These are phyloP conservation scores for Lolium multiflorum DNA, from an alignment of 176 grass and related monocot genomes.

Conservation along the genomic window DNA sequence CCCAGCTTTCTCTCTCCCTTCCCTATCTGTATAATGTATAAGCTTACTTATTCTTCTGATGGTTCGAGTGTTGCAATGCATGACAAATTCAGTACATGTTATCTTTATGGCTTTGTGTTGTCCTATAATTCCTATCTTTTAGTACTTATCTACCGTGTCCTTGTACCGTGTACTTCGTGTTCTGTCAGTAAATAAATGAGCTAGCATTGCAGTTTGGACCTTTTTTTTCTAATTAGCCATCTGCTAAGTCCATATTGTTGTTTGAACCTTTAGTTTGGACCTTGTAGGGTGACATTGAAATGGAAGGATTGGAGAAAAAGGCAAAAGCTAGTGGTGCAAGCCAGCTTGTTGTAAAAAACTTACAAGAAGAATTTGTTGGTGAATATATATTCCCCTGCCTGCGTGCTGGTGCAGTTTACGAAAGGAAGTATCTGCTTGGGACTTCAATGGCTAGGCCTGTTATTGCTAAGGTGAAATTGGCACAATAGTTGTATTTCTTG, in stretches of 20 bases:
- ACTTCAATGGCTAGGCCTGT: slow-evolving; percentile 98
- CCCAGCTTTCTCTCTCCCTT: not conserved
- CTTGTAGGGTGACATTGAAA: slow-evolving; percentile 77
- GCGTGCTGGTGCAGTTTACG: slow-evolving; percentile 92
- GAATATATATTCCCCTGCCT: slow-evolving; percentile 95
- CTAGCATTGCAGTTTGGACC: not conserved
- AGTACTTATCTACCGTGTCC: not conserved
- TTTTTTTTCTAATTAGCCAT: slow-evolving; percentile 24
- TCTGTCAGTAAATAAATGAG: not conserved
- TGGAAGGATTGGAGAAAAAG: slow-evolving; percentile 95
- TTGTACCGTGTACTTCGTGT: not conserved
- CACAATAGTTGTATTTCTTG: slow-evolving; percentile 1
- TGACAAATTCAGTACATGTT: not conserved
- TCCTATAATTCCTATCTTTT: slow-evolving; percentile 10
- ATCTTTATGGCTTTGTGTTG: not conserved
- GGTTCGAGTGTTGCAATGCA: not conserved
- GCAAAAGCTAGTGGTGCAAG: slow-evolving; percentile 94
- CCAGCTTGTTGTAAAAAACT: slow-evolving; percentile 94
- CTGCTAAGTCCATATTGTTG: not conserved
- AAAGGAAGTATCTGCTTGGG: slow-evolving; percentile 97
- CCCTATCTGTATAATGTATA: not conserved
- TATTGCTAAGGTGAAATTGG: slow-evolving; percentile 85
- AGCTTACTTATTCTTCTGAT: not conserved
- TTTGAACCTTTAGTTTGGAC: not conserved
- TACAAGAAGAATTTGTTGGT: slow-evolving; percentile 93